Base-by-base conservation (phyloP, 1,284 basidiomycete genomes). In the Kwoniella shivajii region DNA sequence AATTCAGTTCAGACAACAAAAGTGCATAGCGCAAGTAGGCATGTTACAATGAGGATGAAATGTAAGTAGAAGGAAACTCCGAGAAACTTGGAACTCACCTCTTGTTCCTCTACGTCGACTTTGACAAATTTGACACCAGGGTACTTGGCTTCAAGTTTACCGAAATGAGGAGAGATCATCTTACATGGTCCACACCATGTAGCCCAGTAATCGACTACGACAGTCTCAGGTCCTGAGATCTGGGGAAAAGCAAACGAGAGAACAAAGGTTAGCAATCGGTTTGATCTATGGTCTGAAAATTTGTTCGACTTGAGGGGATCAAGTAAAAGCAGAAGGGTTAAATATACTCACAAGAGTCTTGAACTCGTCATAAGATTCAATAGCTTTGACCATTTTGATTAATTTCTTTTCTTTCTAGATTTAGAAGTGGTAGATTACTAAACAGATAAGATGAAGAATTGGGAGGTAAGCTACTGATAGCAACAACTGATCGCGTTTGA, bases 161-260 rank as follows among this genome's bases (percentile, higher is more conserved):
- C 86, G 72, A 92, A 90, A 66, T 90, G 80, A 51, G 89, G 87
- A 46, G 85, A 84, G 80, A 90, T 92, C 65, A 85, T 75, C 72
- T 82, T 85, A 84, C 92, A 92, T 33, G 87, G 87, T 44, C 84
- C 82, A 65, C 77, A 83, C 80, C 80, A 81, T 18, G 78, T 79
- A 16, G 80, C 79, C 77, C 76, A 90, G 81, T 88, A 91, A 80
- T 91, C 88, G 69, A 92, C 83, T 50, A 90, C 79, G 67, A 84
- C 80, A 59, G 54, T n/a, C 24, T 62, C 43, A 30, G 50, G 54
- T 34, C 61, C 56, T 43, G 52, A 16, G 54, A 53, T 58, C 62
- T 60, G 39, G 18, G 2, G 18, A 16, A 4, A 45, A n/a, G n/a
- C n/a, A n/a, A n/a, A n/a, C n/a, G n/a, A 26, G 26, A 48, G 7